These are phyloP conservation scores for Pythium guiyangense DNA, from an alignment of 352 stramenopile species.

Conservation along the genomic window DNA sequence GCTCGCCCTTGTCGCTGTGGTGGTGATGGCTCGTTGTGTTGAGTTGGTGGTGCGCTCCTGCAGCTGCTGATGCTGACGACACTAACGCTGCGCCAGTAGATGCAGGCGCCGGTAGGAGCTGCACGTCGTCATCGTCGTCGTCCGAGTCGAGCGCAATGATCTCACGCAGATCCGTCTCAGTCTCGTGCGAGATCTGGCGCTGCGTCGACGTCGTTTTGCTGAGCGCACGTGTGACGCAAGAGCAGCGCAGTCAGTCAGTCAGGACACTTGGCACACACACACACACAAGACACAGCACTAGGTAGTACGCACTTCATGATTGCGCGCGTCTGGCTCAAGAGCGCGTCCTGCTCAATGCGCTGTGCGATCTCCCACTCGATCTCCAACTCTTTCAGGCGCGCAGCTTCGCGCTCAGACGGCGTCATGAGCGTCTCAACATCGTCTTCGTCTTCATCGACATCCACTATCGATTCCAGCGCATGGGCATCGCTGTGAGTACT, in stretches of 20 bases:
- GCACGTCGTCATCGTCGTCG: conserved; percentile 26
- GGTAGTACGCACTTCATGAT: conserved; percentile 54
- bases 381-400: conserved; percentile 26
- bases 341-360: conserved; percentile 42
- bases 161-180: conserved; percentile 10
- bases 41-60: conserved; percentile 3
- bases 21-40: background rate
- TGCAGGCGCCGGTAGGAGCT: background rate
- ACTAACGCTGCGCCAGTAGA: background rate
- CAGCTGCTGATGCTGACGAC: background rate
- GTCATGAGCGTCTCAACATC: conserved; percentile 25
- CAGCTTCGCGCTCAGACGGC: conserved; percentile 27
- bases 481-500: too few species aligned
- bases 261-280: background rate
- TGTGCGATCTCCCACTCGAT: conserved; percentile 53
- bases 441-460: conserved; percentile 23
- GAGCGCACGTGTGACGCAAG: too few species aligned
- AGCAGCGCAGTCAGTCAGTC: too few species aligned
- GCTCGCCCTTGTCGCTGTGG: conserved; percentile 38
- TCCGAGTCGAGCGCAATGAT: conserved; percentile 62
- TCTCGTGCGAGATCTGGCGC: conserved; percentile 17
- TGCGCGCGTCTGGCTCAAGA: conserved; percentile 54
- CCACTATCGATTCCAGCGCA: too few species aligned
- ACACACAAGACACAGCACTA: too few species aligned
- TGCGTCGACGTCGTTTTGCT: conserved; percentile 27